These are phyloP conservation scores for Plantago ovata DNA, from an alignment of 257 asterid species.

Conservation along the genomic window DNA sequence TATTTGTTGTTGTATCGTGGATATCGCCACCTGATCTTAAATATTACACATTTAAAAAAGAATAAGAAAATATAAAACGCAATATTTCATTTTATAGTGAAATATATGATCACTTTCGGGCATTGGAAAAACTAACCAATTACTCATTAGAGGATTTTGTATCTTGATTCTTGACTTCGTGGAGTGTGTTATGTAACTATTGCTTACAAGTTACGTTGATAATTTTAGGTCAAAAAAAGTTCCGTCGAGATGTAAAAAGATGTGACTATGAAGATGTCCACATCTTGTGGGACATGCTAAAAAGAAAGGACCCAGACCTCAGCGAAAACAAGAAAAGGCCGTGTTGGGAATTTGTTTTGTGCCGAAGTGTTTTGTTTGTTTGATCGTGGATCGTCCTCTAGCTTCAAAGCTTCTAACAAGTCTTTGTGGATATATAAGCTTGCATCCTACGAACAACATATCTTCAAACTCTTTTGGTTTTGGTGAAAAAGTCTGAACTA, in stretches of 20 bases:
- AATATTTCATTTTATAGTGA: too few species aligned
- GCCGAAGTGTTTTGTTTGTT: constrained; percentile 32
- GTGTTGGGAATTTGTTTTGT: constrained; percentile 23
- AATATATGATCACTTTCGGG: too few species aligned
- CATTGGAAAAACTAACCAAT: neutral
- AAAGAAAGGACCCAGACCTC: constrained; percentile 25
- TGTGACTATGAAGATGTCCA: constrained; percentile 74
- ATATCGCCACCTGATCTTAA: too few species aligned
- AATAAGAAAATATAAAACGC: too few species aligned
- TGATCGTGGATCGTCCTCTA: constrained; percentile 13
- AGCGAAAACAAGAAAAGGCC: constrained; percentile 16
- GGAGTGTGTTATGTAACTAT: constrained; percentile 26
- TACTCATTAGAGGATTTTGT: neutral
- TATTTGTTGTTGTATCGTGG: neutral
- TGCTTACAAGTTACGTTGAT: neutral
- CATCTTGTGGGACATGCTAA: constrained; percentile 54
- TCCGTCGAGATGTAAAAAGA: constrained; percentile 33
- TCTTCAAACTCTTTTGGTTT: neutral
- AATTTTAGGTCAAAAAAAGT: constrained; percentile 37
- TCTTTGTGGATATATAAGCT: neutral
- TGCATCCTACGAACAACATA: neutral
- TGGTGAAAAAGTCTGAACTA: neutral
- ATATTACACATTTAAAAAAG: too few species aligned
- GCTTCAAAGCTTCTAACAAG: neutral
- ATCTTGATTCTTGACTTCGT: too few species aligned